phyloP scores from a whole-genome alignment of 2,329 filamentous ascomycete genomes.

The Clarireedia monteithiana region DNA sequence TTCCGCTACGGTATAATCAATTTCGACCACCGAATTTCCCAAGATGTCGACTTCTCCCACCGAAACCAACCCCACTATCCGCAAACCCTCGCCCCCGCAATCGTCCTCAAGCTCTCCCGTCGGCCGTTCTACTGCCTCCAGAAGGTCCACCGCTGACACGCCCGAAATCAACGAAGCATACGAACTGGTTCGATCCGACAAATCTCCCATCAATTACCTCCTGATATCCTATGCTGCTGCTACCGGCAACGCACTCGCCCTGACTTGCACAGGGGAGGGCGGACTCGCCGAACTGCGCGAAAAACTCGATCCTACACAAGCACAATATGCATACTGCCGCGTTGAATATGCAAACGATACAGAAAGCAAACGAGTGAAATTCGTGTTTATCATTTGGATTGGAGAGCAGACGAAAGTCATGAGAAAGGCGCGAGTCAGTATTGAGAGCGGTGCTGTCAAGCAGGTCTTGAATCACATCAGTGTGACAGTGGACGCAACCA shows the following conservation, averaged over 20 bases:
- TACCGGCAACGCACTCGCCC: conserved; percentile 47
- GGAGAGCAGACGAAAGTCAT: conserved; percentile 58
- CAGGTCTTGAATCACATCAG: conserved; percentile 55
- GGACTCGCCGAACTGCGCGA: conserved; percentile 51
- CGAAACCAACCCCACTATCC: not conserved
- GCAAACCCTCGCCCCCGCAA: not conserved
- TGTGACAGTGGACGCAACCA: conserved; percentile 54
- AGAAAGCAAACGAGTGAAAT: conserved; percentile 62
- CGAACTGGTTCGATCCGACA: conserved; percentile 60
- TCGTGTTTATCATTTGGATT: conserved; percentile 61
- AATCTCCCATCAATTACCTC: conserved; percentile 58
- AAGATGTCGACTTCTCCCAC: not conserved
- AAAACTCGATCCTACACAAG: conserved; percentile 40
- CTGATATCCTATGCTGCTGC: conserved; percentile 53
- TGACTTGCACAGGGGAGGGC: conserved; percentile 51
- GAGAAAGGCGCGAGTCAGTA: conserved; percentile 61
- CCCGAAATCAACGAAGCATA: conserved; percentile 57
- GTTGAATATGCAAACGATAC: conserved; percentile 65
- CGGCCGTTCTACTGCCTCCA: not conserved
- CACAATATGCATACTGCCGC: conserved; percentile 36
- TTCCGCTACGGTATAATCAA: not conserved
- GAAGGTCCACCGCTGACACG: conserved; percentile 49
- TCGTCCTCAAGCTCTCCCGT: not conserved
- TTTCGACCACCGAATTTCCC: not conserved
- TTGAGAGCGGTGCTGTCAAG: conserved; percentile 61